phyloP scores from a whole-genome alignment of 495 filamentous ascomycete species.

The Lichina pygmaea region DNA sequence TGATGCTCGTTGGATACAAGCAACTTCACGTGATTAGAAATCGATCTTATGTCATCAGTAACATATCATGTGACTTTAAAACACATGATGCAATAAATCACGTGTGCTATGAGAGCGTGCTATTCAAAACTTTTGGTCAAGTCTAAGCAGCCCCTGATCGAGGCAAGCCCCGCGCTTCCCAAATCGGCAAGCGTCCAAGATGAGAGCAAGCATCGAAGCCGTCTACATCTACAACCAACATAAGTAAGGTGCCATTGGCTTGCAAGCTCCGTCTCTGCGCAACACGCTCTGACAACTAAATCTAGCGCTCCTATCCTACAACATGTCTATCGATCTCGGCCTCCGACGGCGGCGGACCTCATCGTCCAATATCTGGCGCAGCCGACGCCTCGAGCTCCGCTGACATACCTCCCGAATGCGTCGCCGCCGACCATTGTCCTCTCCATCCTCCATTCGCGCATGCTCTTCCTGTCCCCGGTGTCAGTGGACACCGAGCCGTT shows the following conservation, averaged over 20 bases:
- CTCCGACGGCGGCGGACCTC: constrained; percentile 46
- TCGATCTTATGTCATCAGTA: too few relatives aligned
- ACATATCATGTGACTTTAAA: too few relatives aligned
- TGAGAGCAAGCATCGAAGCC: constrained; percentile 78
- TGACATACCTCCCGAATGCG: constrained; percentile 59
- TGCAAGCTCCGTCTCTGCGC: neutral
- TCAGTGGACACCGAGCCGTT: constrained; percentile 67
- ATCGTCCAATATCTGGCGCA: constrained; percentile 74
- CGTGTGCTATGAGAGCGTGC: too few relatives aligned
- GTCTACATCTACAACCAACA: constrained; percentile 89
- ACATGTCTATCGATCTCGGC: constrained; percentile 44
- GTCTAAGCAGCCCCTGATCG: too few relatives aligned
- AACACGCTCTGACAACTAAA: neutral
- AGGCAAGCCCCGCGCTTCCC: too few relatives aligned
- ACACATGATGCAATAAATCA: too few relatives aligned
- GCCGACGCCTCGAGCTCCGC: constrained; percentile 53
- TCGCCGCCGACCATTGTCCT: constrained; percentile 76
- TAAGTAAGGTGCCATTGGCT: constrained; percentile 26
- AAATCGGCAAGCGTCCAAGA: constrained; percentile 7
- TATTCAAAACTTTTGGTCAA: too few relatives aligned
- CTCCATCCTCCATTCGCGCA: constrained; percentile 59
- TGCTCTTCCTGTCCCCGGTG: constrained; percentile 63
- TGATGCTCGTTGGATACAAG: too few relatives aligned
- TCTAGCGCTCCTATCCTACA: constrained; percentile 34
- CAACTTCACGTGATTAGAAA: too few relatives aligned